Evolutionary conservation across 129 eudicot genomes (phyloP), one percentile per base, ranked within the genome.

Genomic region (Flaveria robusta): DNA sequence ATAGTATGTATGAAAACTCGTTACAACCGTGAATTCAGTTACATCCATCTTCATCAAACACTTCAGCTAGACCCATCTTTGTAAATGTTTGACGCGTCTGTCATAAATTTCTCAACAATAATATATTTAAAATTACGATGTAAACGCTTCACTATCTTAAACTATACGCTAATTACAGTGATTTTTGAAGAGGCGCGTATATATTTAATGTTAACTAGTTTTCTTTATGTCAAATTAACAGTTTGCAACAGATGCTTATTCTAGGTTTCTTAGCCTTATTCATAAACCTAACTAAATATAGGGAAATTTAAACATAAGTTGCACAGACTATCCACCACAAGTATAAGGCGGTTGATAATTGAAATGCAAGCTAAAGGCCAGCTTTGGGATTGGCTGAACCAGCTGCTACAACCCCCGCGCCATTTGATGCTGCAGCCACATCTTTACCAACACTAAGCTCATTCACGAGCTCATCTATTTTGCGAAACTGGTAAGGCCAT

Each of bases 401-500:
- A 45, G 96, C 97, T 34, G 96, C 96, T n/a, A 89, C 88, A 63
- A 93, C 85, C 54, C 97, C 97, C 90, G 84, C 96, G 71, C 96
- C 93, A 39, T 85, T 86, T 24, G 85, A 51, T 0, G 87, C 42
- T 43, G 68, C 59, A 22, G 64, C 5, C 16, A 72, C 83, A 29
- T 81, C 88, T 74, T 68, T 70, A 56, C 77, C 84, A 18, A 77
- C 96, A 67, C 84, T 73, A 66, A 85, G 51, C 50, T 86, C 87
- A 6, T 76, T 16, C 59, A 90, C 97, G 24, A 93, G 86, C 42
- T 90, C 89, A 71, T 93, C 98, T 49, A 93, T 90, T 79, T 88
- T 90, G 39, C 97, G 85, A 56, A 93, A 93, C 46, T 93, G 98
- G 58, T 82, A 93, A 0, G 98, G 98, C 98, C 98, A 93, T 71